Evolutionary conservation across 768 basidiomycete species (phyloP), one percentile per base, ranked within the genome.

Genomic region (Rhizopogon roseolus): DNA sequence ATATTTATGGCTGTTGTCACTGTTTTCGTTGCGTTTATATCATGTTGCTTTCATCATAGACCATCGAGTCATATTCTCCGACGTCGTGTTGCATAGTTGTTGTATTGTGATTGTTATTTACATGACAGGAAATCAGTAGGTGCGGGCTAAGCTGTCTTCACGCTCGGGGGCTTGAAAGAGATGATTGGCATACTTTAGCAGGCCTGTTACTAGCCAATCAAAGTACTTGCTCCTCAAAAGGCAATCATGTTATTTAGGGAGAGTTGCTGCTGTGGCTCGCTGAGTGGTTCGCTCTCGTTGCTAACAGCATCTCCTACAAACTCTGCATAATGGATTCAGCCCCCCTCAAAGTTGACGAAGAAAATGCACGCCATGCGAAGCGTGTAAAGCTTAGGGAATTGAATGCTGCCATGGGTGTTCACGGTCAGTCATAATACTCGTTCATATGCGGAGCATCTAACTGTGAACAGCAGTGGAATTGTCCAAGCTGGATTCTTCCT

Each of bases 401-500:
- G 45, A 90, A 90, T 65, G 57, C 69, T 19, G 74, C 70, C n/a
- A 71, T 73, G 49, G 67, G 67, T 49, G 67, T 71, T n/a, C 71
- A 74, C 76, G 81, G 85, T 78, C 52, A 57, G 72, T 70, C 48
- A 32, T 28, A 5, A 32, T 7, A 29, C 34, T 13, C 56, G 43
- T 46, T 51, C 6, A 22, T 22, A 28, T 3, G 11, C 44, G n/a
- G 28, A 41, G 32, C 9, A 22, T 10, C 44, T 34, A 48, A 60
- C 65, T 55, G 59, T 48, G 13, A 37, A 28, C 5, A 16, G 41
- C 19, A 34, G 49, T 49, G 93, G 92, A 87, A 66, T 74, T 81
- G 9, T 75, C 81, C 19, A 93, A 85, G 66, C 77, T 94, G 22
- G 97, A 98, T 70, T 93, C 97, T 3, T 98, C 97, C 41, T 72